Base-by-base conservation (phyloP, 495 filamentous ascomycete species). In the Umbilicaria muhlenbergii region DNA sequence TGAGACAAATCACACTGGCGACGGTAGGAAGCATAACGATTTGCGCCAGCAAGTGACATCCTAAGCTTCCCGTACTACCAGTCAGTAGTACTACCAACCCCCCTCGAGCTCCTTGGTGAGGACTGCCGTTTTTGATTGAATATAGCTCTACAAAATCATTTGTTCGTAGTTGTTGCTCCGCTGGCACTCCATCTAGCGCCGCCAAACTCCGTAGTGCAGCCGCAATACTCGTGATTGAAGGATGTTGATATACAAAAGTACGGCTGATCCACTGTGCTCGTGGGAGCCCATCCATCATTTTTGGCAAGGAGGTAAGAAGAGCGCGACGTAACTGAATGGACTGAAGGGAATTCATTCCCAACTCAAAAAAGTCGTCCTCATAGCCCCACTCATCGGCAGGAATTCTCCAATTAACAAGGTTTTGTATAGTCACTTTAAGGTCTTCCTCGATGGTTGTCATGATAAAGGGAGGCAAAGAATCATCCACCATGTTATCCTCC, bases 311-410 rank as follows among this genome's bases (percentile, higher is more conserved):
- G 8, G 46, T 50, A 32, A 51, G 15, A 21, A 61, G 51, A 1
- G 52, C 14, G 14, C 59, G 48, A 13, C 49, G 46, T n/a, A 67
- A 38, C 4, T 47, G 45, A 3, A 54, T 48, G 2, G 60, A 58
- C 39, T 65, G 55, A 13, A 67, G 35, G 2, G 58, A 64, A 15
- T 65, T 56, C 55, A 65, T 58, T 3, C 60, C 61, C n/a, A n/a
- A n/a, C n/a, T n/a, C n/a, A n/a, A n/a, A n/a, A n/a, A n/a, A 48
- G 49, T 67, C 61, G 3, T 54, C 37, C 15, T 57, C 48, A 24
- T 45, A 39, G 3, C 18, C 15, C 47, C 38, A 48, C 34, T 43
- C 36, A 11, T 38, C 36, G 12, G 39, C 34, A 41, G 28, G 34
- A 10, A 38, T 42, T 16, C 44, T 43, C 51, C 47, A 48, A n/a